Evolutionary conservation across 164 flowering plant genomes (phyloP).

Genomic region (Protea cynaroides): DNA sequence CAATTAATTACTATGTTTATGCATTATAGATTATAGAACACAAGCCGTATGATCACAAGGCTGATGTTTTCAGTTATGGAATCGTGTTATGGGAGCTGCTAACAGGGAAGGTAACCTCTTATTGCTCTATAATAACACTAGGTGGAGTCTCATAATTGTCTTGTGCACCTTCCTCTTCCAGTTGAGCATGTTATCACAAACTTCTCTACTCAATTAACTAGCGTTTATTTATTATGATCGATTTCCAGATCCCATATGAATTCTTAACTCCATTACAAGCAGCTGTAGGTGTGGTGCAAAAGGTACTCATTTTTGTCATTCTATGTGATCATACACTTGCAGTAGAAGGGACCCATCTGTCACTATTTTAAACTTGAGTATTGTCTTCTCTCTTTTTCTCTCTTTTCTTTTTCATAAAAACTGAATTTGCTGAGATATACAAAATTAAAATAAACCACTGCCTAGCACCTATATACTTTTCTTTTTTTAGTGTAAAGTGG

Average conservation of each 20-base stretch:
- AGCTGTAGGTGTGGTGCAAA: slow-evolving; percentile 94
- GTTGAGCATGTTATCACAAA: not conserved
- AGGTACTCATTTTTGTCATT: slow-evolving; percentile 38
- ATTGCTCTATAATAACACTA: not conserved
- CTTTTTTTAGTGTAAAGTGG: too few species aligned
- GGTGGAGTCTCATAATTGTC: slow-evolving; percentile 10
- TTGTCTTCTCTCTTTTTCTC: too few species aligned
- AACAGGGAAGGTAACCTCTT: slow-evolving; percentile 32
- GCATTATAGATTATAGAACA: slow-evolving; percentile 72
- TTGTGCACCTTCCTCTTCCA: not conserved
- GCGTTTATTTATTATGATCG: not conserved
- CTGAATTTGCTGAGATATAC: too few species aligned
- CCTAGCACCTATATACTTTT: too few species aligned
- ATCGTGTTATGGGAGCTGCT: slow-evolving; percentile 41
- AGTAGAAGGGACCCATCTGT: not conserved
- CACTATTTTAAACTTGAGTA: not conserved
- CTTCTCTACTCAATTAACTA: not conserved
- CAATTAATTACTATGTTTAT: slow-evolving; percentile 10
- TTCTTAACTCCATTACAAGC: slow-evolving; percentile 85
- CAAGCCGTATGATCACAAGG: slow-evolving; percentile 41
- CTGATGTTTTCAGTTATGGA: slow-evolving; percentile 42
- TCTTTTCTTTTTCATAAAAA: not conserved
- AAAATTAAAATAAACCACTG: too few species aligned
- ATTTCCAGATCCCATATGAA: slow-evolving; percentile 73
- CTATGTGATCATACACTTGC: not conserved